A percentile compares a stretch with the other conserved stretches of the same genome.
Conservation (phyloP, 495 filamentous ascomycete species). For the Neurospora terricola region DNA sequence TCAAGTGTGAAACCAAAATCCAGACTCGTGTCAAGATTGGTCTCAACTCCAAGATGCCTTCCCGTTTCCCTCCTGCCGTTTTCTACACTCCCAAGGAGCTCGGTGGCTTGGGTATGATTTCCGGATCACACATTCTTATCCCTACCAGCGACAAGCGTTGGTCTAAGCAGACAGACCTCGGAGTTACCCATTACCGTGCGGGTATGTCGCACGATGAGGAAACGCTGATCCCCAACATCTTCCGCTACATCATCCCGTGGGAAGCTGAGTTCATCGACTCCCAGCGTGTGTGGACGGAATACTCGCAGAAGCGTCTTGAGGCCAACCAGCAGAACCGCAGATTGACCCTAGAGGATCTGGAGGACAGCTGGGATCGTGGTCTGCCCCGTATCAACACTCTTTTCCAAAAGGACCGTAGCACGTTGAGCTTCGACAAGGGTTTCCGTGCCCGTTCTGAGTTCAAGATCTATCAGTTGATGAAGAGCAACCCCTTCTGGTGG, state of each 20-base stretch:
- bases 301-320: slow-evolving; percentile 94
- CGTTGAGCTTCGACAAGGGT: slow-evolving; percentile 96
- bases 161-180: slow-evolving; percentile 95
- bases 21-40: slow-evolving; percentile 99
- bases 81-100: slow-evolving; percentile 99
- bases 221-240: slow-evolving; percentile 97
- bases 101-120: slow-evolving; percentile 98
- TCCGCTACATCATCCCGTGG: slow-evolving; percentile 99
- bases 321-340: slow-evolving; percentile 96
- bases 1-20: slow-evolving; percentile 99
- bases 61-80: slow-evolving; percentile 95
- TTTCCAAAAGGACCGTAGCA: slow-evolving; percentile 98
- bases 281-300: slow-evolving; percentile 97
- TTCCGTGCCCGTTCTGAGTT: slow-evolving; percentile 95
- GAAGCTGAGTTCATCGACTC: slow-evolving; percentile 99
- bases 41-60: slow-evolving; percentile 99
- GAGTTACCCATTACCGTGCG: slow-evolving; percentile 93
- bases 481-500: slow-evolving; percentile 99
- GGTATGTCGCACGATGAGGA: slow-evolving; percentile 99
- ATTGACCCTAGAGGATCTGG: slow-evolving; percentile 90
- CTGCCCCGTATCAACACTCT: slow-evolving; percentile 97
- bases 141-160: slow-evolving; percentile 96
- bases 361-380: slow-evolving; percentile 98
- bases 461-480: slow-evolving; percentile 98
- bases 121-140: slow-evolving; percentile 95